phyloP scores from a whole-genome alignment of 2,329 filamentous ascomycete species.

The Escovopsis sp. region DNA sequence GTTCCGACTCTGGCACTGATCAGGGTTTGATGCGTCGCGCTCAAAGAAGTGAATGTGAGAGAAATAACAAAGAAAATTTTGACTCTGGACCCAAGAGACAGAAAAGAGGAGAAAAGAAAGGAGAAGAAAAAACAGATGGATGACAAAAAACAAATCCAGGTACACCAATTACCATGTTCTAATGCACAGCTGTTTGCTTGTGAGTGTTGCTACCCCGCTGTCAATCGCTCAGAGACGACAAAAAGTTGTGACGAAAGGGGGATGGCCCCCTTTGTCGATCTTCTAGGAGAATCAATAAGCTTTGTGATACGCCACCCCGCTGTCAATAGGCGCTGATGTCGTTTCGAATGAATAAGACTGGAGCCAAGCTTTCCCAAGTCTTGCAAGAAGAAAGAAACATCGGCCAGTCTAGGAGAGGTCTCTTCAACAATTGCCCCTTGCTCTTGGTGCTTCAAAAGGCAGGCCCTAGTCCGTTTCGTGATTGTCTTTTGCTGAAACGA shows the following conservation, averaged over 20 bases:
- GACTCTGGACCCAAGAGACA: not conserved
- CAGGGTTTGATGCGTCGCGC: not conserved
- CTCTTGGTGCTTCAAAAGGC: conserved; percentile 1
- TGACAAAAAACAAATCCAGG: conserved; percentile 1
- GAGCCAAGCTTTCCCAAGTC: conserved; percentile 1
- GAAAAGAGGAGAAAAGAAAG: no score
- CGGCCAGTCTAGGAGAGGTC: not conserved
- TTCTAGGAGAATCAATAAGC: not conserved
- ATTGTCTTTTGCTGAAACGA: conserved; percentile 82
- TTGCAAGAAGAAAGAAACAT: not conserved
- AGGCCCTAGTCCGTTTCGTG: conserved; percentile 54
- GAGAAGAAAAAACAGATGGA: not conserved
- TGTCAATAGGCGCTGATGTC: conserved; percentile 1
- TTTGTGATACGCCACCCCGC: conserved; percentile 1
- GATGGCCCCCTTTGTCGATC: not conserved
- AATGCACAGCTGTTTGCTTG: conserved; percentile 3
- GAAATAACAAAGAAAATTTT: not conserved
- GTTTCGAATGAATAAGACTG: conserved; percentile 1
- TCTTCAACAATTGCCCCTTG: not conserved
- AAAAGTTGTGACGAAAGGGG: conserved; percentile 1
- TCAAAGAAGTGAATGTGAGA: not conserved
- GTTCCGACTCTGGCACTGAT: not conserved
- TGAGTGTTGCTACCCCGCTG: conserved; percentile 3
- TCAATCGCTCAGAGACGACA: conserved; percentile 5
- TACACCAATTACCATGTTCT: conserved; percentile 4